A percentile compares a stretch with the other conserved stretches of the same genome.
Conservation (phyloP, 345 rosid genomes). For the Eucalyptus cladocalyx region DNA sequence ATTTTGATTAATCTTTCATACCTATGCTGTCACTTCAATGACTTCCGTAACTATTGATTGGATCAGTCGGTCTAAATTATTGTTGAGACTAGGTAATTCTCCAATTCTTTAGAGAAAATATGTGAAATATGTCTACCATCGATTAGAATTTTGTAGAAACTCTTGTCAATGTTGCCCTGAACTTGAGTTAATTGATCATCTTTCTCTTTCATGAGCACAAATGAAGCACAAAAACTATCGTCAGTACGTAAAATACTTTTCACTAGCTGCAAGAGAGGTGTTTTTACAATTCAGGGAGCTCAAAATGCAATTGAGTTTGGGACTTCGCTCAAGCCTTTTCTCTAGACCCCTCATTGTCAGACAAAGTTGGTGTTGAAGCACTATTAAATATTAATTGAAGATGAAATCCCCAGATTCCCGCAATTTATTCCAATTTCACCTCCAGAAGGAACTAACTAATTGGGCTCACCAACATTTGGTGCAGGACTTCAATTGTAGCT, state of each 20-base stretch:
- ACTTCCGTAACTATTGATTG: not conserved
- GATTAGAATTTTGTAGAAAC: not conserved
- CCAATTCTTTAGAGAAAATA: not conserved
- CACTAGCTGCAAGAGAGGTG: not conserved
- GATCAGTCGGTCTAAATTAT: fast-evolving
- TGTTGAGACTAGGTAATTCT: fast-evolving
- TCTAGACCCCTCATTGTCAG: slow-evolving; percentile 21
- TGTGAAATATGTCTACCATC: not conserved
- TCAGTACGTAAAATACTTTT: not conserved
- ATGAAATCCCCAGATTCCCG: slow-evolving; percentile 27
- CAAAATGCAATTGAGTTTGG: not conserved
- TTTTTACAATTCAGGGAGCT: not conserved
- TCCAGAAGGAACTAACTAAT: not conserved
- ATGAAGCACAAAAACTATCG: not conserved
- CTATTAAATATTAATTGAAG: slow-evolving; percentile 1
- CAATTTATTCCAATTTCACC: slow-evolving; percentile 83
- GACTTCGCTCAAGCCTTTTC: not conserved
- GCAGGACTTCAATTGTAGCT: slow-evolving; percentile 28
- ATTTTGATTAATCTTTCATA: not conserved
- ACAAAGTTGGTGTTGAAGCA: slow-evolving; percentile 9
- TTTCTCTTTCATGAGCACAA: not conserved
- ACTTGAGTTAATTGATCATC: not conserved
- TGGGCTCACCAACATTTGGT: not conserved
- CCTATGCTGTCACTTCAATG: fast-evolving
- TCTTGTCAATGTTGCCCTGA: fast-evolving